Percentiles rank a stretch among this genome's conserved stretches.
These are phyloP conservation scores for Rugonectria rugulosa DNA, from an alignment of 2,329 filamentous ascomycete species.

Conservation along the genomic window DNA sequence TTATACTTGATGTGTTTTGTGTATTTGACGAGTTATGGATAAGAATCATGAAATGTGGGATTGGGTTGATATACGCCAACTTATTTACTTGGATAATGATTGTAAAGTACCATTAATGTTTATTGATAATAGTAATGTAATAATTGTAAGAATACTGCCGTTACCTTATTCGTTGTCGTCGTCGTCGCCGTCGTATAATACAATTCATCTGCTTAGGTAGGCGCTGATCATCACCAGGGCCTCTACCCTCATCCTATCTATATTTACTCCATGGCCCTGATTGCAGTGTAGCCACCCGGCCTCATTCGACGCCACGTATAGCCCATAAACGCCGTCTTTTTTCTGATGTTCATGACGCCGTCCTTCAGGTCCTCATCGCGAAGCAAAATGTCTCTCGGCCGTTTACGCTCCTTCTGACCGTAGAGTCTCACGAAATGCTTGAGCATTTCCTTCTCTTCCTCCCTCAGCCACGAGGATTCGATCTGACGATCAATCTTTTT, in stretches of 20 bases:
- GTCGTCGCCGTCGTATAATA: background rate
- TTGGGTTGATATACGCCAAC: constrained; percentile 12
- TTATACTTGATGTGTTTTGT: constrained; percentile 8
- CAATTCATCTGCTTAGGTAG: no score
- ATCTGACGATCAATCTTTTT: constrained; percentile 59
- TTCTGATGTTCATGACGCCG: constrained; percentile 80
- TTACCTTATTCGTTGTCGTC: background rate
- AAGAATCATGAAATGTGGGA: constrained; percentile 30
- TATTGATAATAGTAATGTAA: constrained; percentile 36
- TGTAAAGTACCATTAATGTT: constrained; percentile 32
- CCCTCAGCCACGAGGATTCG: constrained; percentile 47
- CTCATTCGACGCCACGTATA: constrained; percentile 78
- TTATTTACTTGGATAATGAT: constrained; percentile 26
- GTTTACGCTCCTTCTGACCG: constrained; percentile 73
- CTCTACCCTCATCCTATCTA: no score
- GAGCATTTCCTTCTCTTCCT: constrained; percentile 51
- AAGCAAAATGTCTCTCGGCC: constrained; percentile 84
- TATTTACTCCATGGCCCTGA: constrained; percentile 10
- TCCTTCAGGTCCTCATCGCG: constrained; percentile 73
- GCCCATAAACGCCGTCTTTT: constrained; percentile 83
- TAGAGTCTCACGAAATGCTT: constrained; percentile 60
- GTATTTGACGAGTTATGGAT: constrained; percentile 24
- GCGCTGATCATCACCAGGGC: no score
- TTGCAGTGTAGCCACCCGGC: constrained; percentile 41
- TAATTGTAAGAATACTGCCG: background rate